Evolutionary conservation across 306 rosid species (phyloP).

Genomic region (Geum urbanum): DNA sequence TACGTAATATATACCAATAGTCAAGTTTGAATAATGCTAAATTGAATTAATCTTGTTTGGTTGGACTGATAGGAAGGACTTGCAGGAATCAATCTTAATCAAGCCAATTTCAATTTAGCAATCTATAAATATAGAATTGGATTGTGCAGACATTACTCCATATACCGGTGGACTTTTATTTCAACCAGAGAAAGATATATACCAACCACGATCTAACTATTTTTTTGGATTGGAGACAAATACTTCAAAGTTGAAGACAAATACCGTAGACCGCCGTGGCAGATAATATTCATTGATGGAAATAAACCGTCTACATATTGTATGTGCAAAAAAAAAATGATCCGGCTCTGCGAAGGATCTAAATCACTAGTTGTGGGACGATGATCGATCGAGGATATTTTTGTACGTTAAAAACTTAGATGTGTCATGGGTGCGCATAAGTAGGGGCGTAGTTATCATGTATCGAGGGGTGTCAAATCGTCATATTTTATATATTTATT

Average conservation of each 20-base stretch:
- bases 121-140: not conserved
- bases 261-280: too few species aligned
- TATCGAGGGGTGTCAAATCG: too few species aligned
- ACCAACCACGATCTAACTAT: not conserved
- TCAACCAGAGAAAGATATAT: not conserved
- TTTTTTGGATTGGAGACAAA: not conserved
- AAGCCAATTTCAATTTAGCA: not conserved
- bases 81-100: not conserved
- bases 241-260: not conserved
- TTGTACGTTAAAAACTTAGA: not conserved
- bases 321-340: too few species aligned
- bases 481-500: too few species aligned
- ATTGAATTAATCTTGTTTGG: not conserved
- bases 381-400: not conserved
- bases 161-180: not conserved
- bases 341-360: too few species aligned
- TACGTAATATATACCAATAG: too few species aligned
- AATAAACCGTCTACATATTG: too few species aligned
- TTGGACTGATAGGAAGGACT: slow-evolving; percentile 23
- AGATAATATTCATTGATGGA: too few species aligned
- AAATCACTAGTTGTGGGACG: too few species aligned
- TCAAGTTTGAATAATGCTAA: not conserved
- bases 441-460: too few species aligned
- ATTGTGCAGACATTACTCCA: not conserved
- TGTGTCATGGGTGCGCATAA: too few species aligned